Conservation (phyloP, 2,329 filamentous ascomycete genomes). For the Pestalotiopsis sp. region DNA sequence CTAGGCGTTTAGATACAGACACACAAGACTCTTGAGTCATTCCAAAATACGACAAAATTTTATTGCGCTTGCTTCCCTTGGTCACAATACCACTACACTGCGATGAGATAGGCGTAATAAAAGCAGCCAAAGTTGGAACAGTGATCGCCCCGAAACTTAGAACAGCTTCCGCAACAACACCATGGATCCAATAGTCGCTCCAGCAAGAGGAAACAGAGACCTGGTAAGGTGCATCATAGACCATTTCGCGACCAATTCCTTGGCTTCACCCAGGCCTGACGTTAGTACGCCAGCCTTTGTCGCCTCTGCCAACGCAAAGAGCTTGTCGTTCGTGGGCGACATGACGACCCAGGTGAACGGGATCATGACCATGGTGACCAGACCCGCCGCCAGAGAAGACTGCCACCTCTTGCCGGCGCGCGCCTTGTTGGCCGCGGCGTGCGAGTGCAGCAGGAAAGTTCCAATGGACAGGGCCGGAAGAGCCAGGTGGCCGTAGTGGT, state of each 20-base stretch:
- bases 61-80: too few species aligned
- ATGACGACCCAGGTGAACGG: constrained; percentile 40
- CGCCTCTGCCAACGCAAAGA: constrained; percentile 25
- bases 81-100: too few species aligned
- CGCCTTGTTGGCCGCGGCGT: background rate
- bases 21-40: too few species aligned
- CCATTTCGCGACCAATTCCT: constrained; percentile 28
- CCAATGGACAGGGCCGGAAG: constrained; percentile 31
- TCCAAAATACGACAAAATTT: too few species aligned
- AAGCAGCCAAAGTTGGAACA: too few species aligned
- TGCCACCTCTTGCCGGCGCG: constrained; percentile 27
- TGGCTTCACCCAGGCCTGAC: constrained; percentile 14
- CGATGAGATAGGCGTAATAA: too few species aligned
- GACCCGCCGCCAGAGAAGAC: constrained; percentile 21
- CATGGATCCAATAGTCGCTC: constrained; percentile 16
- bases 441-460: background rate
- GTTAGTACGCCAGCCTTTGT: background rate
- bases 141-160: too few species aligned
- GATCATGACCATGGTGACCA: constrained; percentile 32
- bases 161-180: background rate
- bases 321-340: constrained; percentile 34
- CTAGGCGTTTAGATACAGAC: too few species aligned
- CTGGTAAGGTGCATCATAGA: constrained; percentile 27
- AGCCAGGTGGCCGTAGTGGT: constrained; percentile 33
- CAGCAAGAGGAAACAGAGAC: constrained; percentile 23